Base-by-base conservation (phyloP, 2,329 filamentous ascomycete species). In the Juglanconis juglandina region DNA sequence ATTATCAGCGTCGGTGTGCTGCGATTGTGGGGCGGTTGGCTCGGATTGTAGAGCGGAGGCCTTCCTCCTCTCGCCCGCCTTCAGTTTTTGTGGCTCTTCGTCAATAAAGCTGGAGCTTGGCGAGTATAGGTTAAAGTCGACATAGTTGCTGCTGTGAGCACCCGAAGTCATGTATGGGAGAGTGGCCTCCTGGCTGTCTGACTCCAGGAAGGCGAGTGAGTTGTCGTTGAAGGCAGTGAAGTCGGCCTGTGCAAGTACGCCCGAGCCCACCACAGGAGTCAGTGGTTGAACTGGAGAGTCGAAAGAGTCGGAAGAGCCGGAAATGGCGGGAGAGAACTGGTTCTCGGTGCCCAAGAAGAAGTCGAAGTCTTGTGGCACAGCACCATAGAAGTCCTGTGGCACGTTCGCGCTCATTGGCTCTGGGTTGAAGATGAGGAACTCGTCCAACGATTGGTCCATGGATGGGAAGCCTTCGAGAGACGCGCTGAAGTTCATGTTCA, bases 101-200 rank as follows among this genome's bases (percentile, higher is more conserved):
- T 82, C 80, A 13, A 79, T 73, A 68, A 77, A 77, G 61, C 72
- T 75, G 17, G 79, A 77, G 30, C 72, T 70, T 3, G 82, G 81
- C 53, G 81, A 84, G 73, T 78, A 85, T 14, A 84, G 76, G 67
- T 78, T 80, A 73, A 85, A 85, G 73, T 84, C 82, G 65, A 77
- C 71, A 66, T 84, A 84, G 70, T 80, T 73, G 66, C 71, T 73
- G 62, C 68, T 68, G 62, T 73, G 69, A 30, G 66, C 62, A 57
- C 69, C 70, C 24, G 68, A 69, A 61, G 72, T 72, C 60, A 80
- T 71, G 67, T 80, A 81, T 8, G 78, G 78, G 17, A 80, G 72
- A 17, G 63, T 60, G 13, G 68, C 64, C 53, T 67, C 65, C 41
- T 63, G 59, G 52, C 44, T 57, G 50, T 41, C 50, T 34, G 46